Percentiles rank a stretch among this genome's conserved stretches.
phyloP scores from a whole-genome alignment of 164 flowering plant genomes.

The Echeveria elegans region DNA sequence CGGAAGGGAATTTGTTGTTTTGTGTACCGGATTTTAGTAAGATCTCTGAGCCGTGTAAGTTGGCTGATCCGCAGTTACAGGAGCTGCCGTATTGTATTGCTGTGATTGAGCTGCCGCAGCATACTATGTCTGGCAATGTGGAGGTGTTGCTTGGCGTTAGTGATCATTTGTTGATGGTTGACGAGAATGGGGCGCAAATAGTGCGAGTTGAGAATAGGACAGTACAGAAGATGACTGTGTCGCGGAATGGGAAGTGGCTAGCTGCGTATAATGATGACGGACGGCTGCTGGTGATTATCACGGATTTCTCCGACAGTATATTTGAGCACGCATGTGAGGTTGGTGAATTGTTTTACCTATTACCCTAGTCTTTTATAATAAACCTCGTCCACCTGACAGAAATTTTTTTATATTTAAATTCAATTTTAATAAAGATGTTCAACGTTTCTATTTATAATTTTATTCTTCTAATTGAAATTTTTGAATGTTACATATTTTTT shows the following conservation, averaged over 20 bases:
- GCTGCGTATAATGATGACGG: constrained; percentile 88
- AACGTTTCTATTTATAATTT: no score
- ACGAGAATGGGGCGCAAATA: constrained; percentile 54
- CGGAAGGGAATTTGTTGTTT: constrained; percentile 51
- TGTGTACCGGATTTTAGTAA: constrained; percentile 66
- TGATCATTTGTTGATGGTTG: constrained; percentile 52
- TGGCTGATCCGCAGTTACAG: constrained; percentile 57
- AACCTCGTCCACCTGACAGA: neutral
- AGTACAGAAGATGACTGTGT: constrained; percentile 77
- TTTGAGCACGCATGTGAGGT: constrained; percentile 84
- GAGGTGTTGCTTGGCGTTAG: constrained; percentile 72
- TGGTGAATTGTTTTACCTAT: neutral
- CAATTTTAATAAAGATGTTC: no score
- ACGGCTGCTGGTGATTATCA: constrained; percentile 46
- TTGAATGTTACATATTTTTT: no score
- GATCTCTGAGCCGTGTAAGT: constrained; percentile 40
- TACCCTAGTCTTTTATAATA: neutral
- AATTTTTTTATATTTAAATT: neutral
- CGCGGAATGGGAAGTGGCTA: constrained; percentile 60
- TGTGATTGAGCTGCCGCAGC: constrained; percentile 90
- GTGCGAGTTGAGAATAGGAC: constrained; percentile 61
- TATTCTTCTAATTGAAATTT: no score
- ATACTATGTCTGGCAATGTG: constrained; percentile 84
- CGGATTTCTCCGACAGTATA: constrained; percentile 39
- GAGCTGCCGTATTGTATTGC: constrained; percentile 64